These are phyloP conservation scores for Apophysomyces trapeziformis DNA, from an alignment of 371 early-diverging fungal species.

Conservation along the genomic window DNA sequence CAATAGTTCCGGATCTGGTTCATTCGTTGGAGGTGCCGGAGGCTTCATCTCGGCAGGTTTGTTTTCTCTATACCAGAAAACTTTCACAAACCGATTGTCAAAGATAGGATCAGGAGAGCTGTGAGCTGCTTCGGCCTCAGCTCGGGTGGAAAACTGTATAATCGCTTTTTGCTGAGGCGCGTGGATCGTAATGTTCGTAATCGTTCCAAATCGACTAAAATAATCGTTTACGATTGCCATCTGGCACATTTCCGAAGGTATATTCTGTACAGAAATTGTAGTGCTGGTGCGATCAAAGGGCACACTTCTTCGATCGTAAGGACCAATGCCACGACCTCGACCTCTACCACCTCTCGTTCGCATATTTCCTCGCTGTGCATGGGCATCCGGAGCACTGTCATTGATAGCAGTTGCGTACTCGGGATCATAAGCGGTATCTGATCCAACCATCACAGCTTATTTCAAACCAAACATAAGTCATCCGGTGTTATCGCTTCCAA, in stretches of 20 bases:
- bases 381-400: constrained; percentile 3
- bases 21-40: constrained; percentile 24
- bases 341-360: constrained; percentile 43
- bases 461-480: not conserved
- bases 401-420: constrained; percentile 19
- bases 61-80: constrained; percentile 57
- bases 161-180: constrained; percentile 52
- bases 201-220: constrained; percentile 74
- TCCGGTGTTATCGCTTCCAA: not conserved
- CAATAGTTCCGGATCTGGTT: constrained; percentile 46
- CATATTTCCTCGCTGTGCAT: constrained; percentile 18
- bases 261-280: constrained; percentile 71
- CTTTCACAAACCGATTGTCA: constrained; percentile 79
- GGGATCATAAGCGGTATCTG: constrained; percentile 26
- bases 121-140: constrained; percentile 69
- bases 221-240: constrained; percentile 69
- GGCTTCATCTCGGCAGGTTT: constrained; percentile 14
- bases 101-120: constrained; percentile 73
- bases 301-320: constrained; percentile 5
- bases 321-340: constrained; percentile 39
- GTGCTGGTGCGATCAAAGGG: constrained; percentile 36
- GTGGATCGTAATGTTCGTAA: constrained; percentile 69
- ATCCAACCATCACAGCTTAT: not conserved
- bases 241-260: constrained; percentile 68
- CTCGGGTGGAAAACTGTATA: constrained; percentile 58